Conservation (phyloP, 495 filamentous ascomycete species). For the Achaetomiella virescens region DNA sequence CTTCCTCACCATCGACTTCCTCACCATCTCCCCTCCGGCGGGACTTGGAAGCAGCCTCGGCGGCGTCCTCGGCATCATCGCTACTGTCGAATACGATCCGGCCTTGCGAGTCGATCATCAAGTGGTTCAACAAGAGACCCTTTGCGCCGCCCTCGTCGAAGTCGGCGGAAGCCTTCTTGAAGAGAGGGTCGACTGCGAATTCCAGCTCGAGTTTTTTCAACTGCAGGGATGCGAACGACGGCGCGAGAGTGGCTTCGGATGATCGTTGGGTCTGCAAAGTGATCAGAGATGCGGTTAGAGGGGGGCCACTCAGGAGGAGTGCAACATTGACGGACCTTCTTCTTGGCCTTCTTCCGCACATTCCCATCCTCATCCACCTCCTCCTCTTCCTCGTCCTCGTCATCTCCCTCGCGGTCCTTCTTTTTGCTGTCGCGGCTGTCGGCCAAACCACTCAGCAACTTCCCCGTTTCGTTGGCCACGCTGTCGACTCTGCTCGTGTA, state of each 20-base stretch:
- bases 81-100: constrained; percentile 97
- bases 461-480: constrained; percentile 94
- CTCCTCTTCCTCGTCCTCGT: constrained; percentile 70
- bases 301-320: too few relatives aligned
- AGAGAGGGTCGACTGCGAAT: constrained; percentile 92
- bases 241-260: constrained; percentile 85
- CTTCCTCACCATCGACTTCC: constrained; percentile 48
- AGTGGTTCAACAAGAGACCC: constrained; percentile 87
- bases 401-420: constrained; percentile 52
- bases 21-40: constrained; percentile 39
- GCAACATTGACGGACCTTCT: constrained; percentile 44
- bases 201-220: constrained; percentile 97
- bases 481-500: constrained; percentile 98
- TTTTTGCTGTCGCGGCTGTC: constrained; percentile 80
- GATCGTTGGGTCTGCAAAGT: constrained; percentile 54
- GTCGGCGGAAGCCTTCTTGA: constrained; percentile 97
- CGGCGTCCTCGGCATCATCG: constrained; percentile 71
- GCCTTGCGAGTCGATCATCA: constrained; percentile 84
- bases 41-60: constrained; percentile 33
- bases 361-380: constrained; percentile 74
- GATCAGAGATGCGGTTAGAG: not conserved
- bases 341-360: constrained; percentile 63
- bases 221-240: constrained; percentile 79
- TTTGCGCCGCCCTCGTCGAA: constrained; percentile 98
- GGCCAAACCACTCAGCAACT: constrained; percentile 87